Conservation (phyloP, 1,284 basidiomycete genomes). For the Ustilago curta region DNA sequence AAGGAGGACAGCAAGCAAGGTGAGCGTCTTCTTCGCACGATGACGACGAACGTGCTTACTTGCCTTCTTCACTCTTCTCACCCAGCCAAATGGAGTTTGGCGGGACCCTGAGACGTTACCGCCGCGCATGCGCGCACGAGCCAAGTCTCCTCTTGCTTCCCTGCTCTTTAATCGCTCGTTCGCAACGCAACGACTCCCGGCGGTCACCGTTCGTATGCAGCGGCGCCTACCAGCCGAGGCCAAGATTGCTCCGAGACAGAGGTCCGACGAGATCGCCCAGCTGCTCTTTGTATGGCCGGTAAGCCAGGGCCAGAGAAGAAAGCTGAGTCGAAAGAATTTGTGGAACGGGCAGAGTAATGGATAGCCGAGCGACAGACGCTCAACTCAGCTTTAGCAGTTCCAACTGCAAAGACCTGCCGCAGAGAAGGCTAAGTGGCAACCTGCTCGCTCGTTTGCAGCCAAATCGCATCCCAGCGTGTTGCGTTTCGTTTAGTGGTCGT, state of each 20-base stretch:
- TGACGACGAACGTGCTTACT: slow-evolving; percentile 8
- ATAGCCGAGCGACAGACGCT: slow-evolving; percentile 4
- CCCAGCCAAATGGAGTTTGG: not conserved
- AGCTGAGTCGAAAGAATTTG: slow-evolving; percentile 2
- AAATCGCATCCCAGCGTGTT: not conserved
- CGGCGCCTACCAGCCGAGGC: not conserved
- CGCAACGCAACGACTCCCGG: not conserved
- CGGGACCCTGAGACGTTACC: slow-evolving; percentile 21
- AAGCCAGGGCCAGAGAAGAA: too few species aligned
- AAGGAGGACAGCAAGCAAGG: not conserved
- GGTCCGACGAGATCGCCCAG: too few species aligned
- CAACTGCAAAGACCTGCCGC: too few species aligned
- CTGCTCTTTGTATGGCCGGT: too few species aligned
- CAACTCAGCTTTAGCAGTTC: not conserved
- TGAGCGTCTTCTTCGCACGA: not conserved
- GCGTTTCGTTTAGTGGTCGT: not conserved
- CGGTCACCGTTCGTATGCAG: not conserved
- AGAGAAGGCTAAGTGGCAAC: too few species aligned
- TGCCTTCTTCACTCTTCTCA: slow-evolving; percentile 1
- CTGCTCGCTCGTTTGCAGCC: not conserved
- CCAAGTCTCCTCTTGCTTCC: not conserved
- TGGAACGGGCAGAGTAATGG: not conserved
- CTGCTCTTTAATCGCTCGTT: not conserved
- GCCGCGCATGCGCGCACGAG: slow-evolving; percentile 13
- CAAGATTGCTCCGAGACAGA: too few species aligned